Conservation (phyloP, 768 basidiomycete genomes). For the Termitomyces sp. region DNA sequence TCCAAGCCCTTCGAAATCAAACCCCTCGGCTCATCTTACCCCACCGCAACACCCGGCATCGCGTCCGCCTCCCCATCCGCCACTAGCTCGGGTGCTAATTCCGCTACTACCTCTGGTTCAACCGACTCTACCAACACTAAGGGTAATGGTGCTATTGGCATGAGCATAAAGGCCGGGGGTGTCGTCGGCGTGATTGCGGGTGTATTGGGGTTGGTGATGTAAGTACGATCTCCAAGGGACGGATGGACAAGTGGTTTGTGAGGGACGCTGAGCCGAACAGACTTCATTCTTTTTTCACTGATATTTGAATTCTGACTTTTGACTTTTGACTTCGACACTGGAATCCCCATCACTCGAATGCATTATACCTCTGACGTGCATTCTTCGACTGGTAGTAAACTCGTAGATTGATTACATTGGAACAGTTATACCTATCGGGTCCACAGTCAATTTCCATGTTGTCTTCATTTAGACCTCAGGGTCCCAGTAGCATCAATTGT, state of each 20-base stretch:
- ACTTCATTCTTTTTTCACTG: neutral
- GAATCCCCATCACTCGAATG: neutral
- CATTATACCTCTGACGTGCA: neutral
- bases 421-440: neutral
- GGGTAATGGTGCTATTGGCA: neutral
- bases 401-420: neutral
- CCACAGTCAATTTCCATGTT: neutral
- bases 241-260: too few species aligned
- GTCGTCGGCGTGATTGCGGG: neutral
- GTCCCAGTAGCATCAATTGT: neutral
- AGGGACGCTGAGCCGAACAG: neutral
- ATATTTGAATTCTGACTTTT: neutral
- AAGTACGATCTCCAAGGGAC: neutral
- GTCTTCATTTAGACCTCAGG: neutral
- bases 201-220: neutral
- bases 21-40: constrained; percentile 12
- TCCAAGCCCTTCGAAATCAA: constrained; percentile 53
- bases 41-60: constrained; percentile 7
- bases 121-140: neutral
- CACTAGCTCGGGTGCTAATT: neutral
- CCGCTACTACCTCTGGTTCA: neutral
- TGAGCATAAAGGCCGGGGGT: neutral
- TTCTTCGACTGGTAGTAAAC: neutral
- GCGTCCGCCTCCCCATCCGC: neutral
- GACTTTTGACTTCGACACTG: neutral